These are phyloP conservation scores for Stylosanthes scabra DNA, from an alignment of 331 rosid genomes.

Conservation along the genomic window DNA sequence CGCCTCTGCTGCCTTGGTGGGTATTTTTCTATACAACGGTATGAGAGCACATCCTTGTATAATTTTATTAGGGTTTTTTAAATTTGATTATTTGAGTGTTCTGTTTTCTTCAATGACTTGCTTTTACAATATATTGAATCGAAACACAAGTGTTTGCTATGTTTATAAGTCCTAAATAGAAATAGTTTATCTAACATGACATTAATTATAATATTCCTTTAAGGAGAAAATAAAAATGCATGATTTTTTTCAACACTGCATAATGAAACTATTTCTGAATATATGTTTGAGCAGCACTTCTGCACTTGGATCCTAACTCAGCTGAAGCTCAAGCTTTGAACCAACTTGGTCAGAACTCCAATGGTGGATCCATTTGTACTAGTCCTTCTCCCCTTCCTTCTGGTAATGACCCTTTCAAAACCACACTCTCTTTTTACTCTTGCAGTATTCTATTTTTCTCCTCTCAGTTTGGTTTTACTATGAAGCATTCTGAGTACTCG, in stretches of 20 bases:
- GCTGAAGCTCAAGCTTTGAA: conserved; percentile 66
- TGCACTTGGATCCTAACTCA: conserved; percentile 48
- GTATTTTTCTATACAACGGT: too few relatives aligned
- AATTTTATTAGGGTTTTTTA: too few relatives aligned
- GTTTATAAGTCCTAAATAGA: too few relatives aligned
- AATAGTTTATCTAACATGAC: too few relatives aligned
- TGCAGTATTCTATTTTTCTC: background rate
- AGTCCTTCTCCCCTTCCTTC: conserved; percentile 18
- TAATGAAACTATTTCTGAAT: too few relatives aligned
- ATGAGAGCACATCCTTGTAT: too few relatives aligned
- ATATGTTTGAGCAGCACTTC: conserved; percentile 34
- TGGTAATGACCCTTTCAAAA: conserved; percentile 15
- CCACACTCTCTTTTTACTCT: background rate
- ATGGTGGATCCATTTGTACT: conserved; percentile 24
- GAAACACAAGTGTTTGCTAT: background rate
- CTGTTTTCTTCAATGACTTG: background rate
- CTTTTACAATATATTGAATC: background rate
- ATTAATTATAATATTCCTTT: too few relatives aligned
- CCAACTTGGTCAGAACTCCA: conserved; percentile 49
- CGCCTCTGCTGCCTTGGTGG: too few relatives aligned
- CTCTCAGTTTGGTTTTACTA: background rate
- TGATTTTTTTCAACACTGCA: too few relatives aligned
- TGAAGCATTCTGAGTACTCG: background rate
- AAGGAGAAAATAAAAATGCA: too few relatives aligned
- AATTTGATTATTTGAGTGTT: background rate